Conservation (phyloP, 1,284 basidiomycete genomes). For the Rhodofomes roseus region DNA sequence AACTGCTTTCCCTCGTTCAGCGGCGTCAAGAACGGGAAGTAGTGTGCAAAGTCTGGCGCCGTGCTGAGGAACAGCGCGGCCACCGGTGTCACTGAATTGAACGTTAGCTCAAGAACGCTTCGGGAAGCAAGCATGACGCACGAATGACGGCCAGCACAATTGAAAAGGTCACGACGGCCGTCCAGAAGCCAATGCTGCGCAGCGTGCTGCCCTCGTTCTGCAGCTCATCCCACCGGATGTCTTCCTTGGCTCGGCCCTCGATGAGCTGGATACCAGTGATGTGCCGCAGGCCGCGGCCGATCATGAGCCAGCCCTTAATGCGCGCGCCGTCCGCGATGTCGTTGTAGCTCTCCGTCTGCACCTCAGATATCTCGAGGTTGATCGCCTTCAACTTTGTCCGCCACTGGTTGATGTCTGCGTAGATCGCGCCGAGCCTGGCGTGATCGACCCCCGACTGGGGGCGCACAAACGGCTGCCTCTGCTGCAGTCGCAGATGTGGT, state of each 20-base stretch:
- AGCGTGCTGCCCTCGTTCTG: slow-evolving; percentile 50
- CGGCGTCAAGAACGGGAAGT: slow-evolving; percentile 58
- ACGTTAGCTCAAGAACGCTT: background rate
- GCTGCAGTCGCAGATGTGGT: slow-evolving; percentile 65
- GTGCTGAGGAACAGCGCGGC: slow-evolving; percentile 61
- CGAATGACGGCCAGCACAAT: slow-evolving; percentile 55
- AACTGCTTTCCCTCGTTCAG: slow-evolving; percentile 48
- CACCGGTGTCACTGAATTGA: slow-evolving; percentile 57
- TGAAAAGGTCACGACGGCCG: slow-evolving; percentile 43
- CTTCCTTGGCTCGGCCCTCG: slow-evolving; percentile 75
- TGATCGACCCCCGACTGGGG: slow-evolving; percentile 67
- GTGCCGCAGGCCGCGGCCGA: slow-evolving; percentile 63
- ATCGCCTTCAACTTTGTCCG: slow-evolving; percentile 66
- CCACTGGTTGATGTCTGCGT: slow-evolving; percentile 64
- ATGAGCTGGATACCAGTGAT: slow-evolving; percentile 67
- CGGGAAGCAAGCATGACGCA: slow-evolving; percentile 37
- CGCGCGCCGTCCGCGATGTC: slow-evolving; percentile 65
- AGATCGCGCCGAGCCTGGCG: slow-evolving; percentile 59
- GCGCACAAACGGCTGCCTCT: slow-evolving; percentile 66
- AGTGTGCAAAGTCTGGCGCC: slow-evolving; percentile 70
- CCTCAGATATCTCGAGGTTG: slow-evolving; percentile 63
- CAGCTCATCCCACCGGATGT: slow-evolving; percentile 75
- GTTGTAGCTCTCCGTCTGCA: slow-evolving; percentile 61
- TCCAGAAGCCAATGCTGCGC: slow-evolving; percentile 51
- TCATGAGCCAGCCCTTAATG: slow-evolving; percentile 74